phyloP scores from a whole-genome alignment of 1,139 yeast species.

The Geotrichum restrictum region DNA sequence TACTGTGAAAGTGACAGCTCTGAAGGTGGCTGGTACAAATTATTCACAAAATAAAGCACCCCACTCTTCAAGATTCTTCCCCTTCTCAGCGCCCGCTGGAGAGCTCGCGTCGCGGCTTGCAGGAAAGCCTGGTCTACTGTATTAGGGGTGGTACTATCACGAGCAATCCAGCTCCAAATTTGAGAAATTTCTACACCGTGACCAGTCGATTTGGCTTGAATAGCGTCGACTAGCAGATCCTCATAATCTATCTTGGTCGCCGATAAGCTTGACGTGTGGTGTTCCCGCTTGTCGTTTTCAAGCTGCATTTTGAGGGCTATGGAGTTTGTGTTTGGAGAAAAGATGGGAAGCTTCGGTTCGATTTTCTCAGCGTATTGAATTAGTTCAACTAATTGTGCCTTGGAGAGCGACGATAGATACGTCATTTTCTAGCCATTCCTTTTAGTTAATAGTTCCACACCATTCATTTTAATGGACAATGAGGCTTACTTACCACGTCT shows the following conservation, averaged over 20 bases:
- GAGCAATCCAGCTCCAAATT: constrained; percentile 39
- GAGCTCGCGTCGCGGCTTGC: constrained; percentile 40
- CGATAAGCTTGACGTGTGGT: constrained; percentile 24
- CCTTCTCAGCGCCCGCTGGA: constrained; percentile 39
- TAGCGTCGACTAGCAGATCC: constrained; percentile 38
- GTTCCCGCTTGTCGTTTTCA: constrained; percentile 36
- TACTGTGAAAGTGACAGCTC: constrained; percentile 39
- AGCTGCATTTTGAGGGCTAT: constrained; percentile 39
- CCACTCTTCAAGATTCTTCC: constrained; percentile 38
- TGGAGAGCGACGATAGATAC: constrained; percentile 41
- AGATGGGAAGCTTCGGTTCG: constrained; percentile 38
- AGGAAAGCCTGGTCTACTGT: constrained; percentile 38
- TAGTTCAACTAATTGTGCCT: constrained; percentile 43
- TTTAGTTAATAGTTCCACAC: background rate
- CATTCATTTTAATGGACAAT: background rate
- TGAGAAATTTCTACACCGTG: constrained; percentile 36
- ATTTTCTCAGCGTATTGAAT: constrained; percentile 40
- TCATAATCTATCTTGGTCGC: constrained; percentile 33
- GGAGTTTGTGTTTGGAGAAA: constrained; percentile 38
- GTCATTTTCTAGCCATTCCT: constrained; percentile 35
- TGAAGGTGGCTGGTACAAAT: constrained; percentile 37
- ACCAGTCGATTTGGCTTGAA: constrained; percentile 38
- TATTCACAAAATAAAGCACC: constrained; percentile 35
- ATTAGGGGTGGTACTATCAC: constrained; percentile 32
- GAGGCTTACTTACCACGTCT: constrained; percentile 30